Evolutionary conservation across 2,329 filamentous ascomycete genomes (phyloP), one percentile per base, ranked within the genome.

Genomic region (Cladophialophora exuberans): DNA sequence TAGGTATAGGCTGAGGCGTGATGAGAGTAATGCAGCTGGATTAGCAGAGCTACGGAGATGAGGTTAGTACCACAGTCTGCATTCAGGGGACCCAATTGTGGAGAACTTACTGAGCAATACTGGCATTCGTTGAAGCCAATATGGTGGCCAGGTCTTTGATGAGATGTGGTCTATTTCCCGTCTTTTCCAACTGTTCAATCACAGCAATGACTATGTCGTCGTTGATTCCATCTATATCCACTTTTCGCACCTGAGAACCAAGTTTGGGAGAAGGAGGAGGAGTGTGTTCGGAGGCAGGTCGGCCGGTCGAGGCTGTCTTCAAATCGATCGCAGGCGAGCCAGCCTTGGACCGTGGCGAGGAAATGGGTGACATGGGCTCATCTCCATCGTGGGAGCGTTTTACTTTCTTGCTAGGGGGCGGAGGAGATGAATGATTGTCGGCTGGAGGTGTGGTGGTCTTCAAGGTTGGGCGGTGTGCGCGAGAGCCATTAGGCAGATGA

Each of bases 161-260:
- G 25, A 97, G 80, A 73, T 97, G 93, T 52, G 94, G 94, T 52
- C 92, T 83, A 73, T 99, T 99, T 59, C 86, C 88, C 1, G 92
- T 95, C 70, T 88, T 88, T 72, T 96, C 87, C 52, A 99, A 79
- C 74, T 96, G 91, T 64, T 89, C 76, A 66, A 97, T 90, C 44
- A 95, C 90, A 13, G 85, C 90, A 69, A 95, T 87, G 47, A 99
- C 93, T 65, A 99, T 96, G 67, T 96, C 91, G 72, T 99, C 94
- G 69, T 92, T 90, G 73, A 97, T 92, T 33, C 85, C 84, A 62
- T 91, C 86, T 47, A 90, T 82, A 70, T 95, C 88, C 67, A 94
- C 83, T 68, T 86, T 87, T 57, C 68, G 73, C 49, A 62, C 67
- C 53, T 58, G 70, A 13, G 56, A 47, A 28, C 72, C 70, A 57